Base-by-base conservation (phyloP, 345 rosid species). In the Leavenworthia alabamica region DNA sequence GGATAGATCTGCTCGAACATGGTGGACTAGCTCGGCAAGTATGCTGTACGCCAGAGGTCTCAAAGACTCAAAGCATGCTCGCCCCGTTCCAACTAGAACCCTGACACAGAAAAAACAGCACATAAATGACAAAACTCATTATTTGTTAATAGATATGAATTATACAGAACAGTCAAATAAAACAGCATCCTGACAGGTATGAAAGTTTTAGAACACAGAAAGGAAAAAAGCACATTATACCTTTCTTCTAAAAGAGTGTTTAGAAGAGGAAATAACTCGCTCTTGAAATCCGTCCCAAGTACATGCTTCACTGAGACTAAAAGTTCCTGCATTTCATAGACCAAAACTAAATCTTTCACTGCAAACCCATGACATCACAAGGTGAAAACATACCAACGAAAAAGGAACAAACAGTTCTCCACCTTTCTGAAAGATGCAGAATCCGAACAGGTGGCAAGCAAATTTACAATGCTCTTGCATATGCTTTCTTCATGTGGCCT, bases 31-130 rank as follows among this genome's bases (percentile, higher is more conserved):
- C 83, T 93, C 99, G 14, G 99, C 99, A 51, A 93, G 78, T 39
- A 93, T 73, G 77, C 99, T 93, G 80, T 89, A 93, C 55, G 99
- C 99, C 79, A 93, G 78, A 49, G 99, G 99, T 72, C 99, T 89
- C 77, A 93, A 53, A 51, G 97, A 83, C 77, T 93, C 97, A 64
- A 81, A 87, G 77, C 97, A 93, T 60, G 97, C 99, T 51, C 92
- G 82, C 29, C 99, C 99, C 42, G 95, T 83, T 68, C 99, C 99
- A 68, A 89, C 97, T 50, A 89, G 80, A 80, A 93, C 97, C 75
- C 99, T 93, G 76, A 60, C 62, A 63, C 29, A 52, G 33, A 61
- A 36, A 33, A 48, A 47, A 45, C 12, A 24, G 29, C 37, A 2
- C 7, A 17, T 20, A 32, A 28, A 68, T 54, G 15, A 9, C 32